Percentiles rank a stretch among this genome's conserved stretches.
Conservation (phyloP, 176 grass and related monocot species). For the Lolium multiflorum region DNA sequence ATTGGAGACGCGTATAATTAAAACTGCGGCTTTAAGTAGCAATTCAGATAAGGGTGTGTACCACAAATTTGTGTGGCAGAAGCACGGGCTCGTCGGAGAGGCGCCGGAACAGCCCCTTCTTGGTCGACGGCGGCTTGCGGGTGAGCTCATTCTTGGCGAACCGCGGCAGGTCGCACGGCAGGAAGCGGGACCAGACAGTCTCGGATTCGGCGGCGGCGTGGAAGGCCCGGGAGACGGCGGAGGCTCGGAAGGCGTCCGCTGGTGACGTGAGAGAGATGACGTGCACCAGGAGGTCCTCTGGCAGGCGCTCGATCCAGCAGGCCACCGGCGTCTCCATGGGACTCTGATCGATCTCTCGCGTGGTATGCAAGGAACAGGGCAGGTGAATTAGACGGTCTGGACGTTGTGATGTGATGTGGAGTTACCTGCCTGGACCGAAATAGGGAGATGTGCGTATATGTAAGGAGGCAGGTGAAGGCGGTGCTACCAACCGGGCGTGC, state of each 20-base stretch:
- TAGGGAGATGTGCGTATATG: no score
- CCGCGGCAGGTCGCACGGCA: slow-evolving; percentile 37
- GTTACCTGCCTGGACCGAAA: no score
- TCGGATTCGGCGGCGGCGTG: slow-evolving; percentile 57
- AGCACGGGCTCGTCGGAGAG: slow-evolving; percentile 49
- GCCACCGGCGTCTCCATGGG: no score
- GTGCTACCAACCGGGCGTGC: no score
- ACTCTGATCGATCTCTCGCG: no score
- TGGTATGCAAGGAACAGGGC: no score
- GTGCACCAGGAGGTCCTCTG: slow-evolving; percentile 19
- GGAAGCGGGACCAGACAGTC: slow-evolving; percentile 59
- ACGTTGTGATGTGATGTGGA: no score
- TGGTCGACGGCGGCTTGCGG: slow-evolving; percentile 28
- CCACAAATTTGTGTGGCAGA: slow-evolving; percentile 48
- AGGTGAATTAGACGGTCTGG: no score
- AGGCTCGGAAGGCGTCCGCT: slow-evolving; percentile 46
- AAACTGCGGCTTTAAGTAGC: no score
- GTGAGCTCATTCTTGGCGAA: slow-evolving; percentile 43
- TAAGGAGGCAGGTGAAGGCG: no score
- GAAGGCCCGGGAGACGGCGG: slow-evolving; percentile 53
- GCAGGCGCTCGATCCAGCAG: no score
- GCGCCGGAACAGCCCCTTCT: slow-evolving; percentile 51
- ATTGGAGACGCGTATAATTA: no score
- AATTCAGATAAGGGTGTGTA: not conserved
- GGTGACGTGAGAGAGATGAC: slow-evolving; percentile 49